phyloP scores from a whole-genome alignment of 83 land plant species.

The Larix sibirica region DNA sequence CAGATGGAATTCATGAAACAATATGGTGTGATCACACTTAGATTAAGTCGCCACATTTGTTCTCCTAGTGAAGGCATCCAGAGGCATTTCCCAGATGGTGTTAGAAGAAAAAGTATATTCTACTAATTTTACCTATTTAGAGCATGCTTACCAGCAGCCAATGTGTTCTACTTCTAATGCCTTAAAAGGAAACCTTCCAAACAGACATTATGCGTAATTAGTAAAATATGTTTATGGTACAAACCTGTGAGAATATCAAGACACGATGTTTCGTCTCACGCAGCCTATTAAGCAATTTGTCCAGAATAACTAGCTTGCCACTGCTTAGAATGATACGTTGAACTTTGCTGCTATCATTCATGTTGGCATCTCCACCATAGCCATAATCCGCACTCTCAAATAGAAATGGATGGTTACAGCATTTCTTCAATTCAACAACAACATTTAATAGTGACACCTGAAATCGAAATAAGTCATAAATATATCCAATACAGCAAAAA shows the following conservation, averaged over 20 bases:
- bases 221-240: background rate
- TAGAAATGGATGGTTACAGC: slow-evolving; percentile 98
- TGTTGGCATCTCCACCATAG: slow-evolving; percentile 86
- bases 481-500: background rate
- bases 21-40: no score
- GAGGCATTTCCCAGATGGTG: no score
- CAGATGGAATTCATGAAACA: no score
- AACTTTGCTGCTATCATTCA: slow-evolving; percentile 76
- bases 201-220: no score
- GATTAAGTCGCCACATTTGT: no score
- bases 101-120: no score
- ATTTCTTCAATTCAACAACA: slow-evolving; percentile 99
- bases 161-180: no score
- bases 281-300: slow-evolving; percentile 77
- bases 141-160: background rate
- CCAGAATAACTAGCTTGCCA: slow-evolving; percentile 97
- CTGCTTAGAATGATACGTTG: slow-evolving; percentile 90
- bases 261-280: slow-evolving; percentile 96
- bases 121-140: background rate
- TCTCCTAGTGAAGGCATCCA: no score
- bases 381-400: slow-evolving; percentile 99
- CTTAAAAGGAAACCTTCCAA: no score
- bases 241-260: slow-evolving; percentile 98
- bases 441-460: slow-evolving; percentile 98
- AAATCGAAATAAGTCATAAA: slow-evolving; percentile 20